Base-by-base conservation (phyloP, 495 filamentous ascomycete genomes). In the Hypoxylon intermedium region DNA sequence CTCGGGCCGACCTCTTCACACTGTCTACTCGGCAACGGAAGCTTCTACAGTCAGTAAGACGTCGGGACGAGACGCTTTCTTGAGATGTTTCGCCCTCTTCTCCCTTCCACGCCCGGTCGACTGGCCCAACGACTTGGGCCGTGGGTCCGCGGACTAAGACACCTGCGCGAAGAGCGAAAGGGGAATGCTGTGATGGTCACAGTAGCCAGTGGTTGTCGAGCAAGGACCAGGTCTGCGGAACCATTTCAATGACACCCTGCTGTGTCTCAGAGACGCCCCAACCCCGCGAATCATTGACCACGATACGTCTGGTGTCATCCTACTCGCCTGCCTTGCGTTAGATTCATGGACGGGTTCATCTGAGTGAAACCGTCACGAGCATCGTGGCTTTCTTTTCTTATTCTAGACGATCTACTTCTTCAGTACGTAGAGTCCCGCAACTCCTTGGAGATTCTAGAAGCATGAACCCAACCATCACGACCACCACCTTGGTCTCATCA, bases 181-280 rank as follows among this genome's bases (percentile, higher is more conserved):
- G 51, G 42, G 18, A 37, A 12, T n/a, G 18, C 19, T 31, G 30
- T 36, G 24, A 28, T 15, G 12, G 38, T 18, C n/a, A 37, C 31
- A 37, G 9, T 45, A 26, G 5, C 20, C 24, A 24, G 6, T 15
- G n/a, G 41, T 57, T 28, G 34, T 50, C 30, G 2, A 50, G 23
- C 55, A 65, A 38, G 62, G 55, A 41, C 55, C 46, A 56, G 62
- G 62, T 20, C 26, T 6, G 23, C 62, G 62, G 51, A 21, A 60
- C 52, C 45, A 58, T 59, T 42, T 41, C 51, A 65, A 46, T 54
- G 28, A 41, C 51, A 24, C 31, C 44, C 51, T 34, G 40, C 31
- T 33, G 51, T 65, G 62, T 65, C 62, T 65, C 41, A 65, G 42
- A 51, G 42, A 28, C 45, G 16, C 12, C 30, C 50, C 45, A 38